Conservation (phyloP, 2,329 filamentous ascomycete species). For the Colletotrichum spaethianum region DNA sequence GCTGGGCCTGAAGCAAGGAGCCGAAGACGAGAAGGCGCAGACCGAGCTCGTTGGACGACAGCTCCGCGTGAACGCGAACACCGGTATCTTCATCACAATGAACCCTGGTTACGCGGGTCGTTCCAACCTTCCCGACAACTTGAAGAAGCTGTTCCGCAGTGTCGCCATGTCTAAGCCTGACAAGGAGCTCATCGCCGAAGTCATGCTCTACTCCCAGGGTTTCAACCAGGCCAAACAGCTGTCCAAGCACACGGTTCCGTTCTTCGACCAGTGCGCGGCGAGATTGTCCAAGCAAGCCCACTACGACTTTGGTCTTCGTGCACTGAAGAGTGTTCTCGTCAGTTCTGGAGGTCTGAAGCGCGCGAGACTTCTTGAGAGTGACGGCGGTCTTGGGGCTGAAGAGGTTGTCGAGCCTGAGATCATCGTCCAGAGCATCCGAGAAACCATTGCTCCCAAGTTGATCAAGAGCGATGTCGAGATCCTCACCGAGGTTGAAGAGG, state of each 20-base stretch:
- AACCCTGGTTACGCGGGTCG: conserved; percentile 98
- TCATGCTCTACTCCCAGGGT: conserved; percentile 99
- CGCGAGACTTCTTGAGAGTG: conserved; percentile 74
- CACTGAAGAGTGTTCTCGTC: conserved; percentile 97
- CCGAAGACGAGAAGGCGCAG: conserved; percentile 84
- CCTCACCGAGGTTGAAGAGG: conserved; percentile 85
- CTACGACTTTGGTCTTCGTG: conserved; percentile 98
- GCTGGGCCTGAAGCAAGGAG: conserved; percentile 89
- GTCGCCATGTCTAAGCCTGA: conserved; percentile 99
- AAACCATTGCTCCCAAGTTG: conserved; percentile 98
- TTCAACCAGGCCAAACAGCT: conserved; percentile 96
- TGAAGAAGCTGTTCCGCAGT: conserved; percentile 99
- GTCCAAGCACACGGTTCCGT: conserved; percentile 96
- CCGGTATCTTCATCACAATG: conserved; percentile 99
- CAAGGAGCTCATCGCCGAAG: conserved; percentile 99
- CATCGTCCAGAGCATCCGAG: conserved; percentile 96
- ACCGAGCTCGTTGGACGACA: conserved; percentile 96
- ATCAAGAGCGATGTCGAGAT: conserved; percentile 92
- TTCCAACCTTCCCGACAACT: conserved; percentile 97
- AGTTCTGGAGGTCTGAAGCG: conserved; percentile 98
- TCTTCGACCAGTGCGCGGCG: conserved; percentile 92
- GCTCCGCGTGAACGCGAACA: conserved; percentile 90
- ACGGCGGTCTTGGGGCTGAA: conserved; percentile 73
- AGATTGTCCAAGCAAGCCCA: conserved; percentile 95
- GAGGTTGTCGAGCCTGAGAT: conserved; percentile 94